Conservation (phyloP, 768 basidiomycete species). For the Pholiota conissans region DNA sequence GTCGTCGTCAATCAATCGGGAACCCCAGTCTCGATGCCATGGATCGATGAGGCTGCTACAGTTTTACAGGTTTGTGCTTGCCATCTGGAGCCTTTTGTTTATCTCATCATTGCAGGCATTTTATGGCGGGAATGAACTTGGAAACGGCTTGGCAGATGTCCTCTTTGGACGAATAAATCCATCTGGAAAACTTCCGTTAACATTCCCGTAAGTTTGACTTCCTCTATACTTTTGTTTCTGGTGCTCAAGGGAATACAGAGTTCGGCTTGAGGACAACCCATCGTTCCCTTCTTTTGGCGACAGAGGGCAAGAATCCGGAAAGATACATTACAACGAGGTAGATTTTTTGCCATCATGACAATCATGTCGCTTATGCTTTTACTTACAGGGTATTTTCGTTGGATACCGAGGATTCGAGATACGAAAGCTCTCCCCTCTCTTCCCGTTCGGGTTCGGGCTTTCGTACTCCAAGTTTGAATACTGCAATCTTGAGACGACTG, state of each 20-base stretch:
- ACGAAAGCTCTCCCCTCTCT: conserved; percentile 42
- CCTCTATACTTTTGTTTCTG: background rate
- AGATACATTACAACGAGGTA: conserved; percentile 48
- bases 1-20: conserved; percentile 60
- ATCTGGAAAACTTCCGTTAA: conserved; percentile 54
- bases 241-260: conserved; percentile 23
- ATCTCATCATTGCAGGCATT: conserved; percentile 35
- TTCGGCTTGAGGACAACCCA: conserved; percentile 52
- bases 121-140: conserved; percentile 56
- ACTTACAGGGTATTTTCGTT: conserved; percentile 44
- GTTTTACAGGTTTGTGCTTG: conserved; percentile 37
- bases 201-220: conserved; percentile 43
- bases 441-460: conserved; percentile 60
- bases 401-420: conserved; percentile 55
- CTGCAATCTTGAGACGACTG: conserved; percentile 35
- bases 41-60: conserved; percentile 39
- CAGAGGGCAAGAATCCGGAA: conserved; percentile 42
- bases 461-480: conserved; percentile 63
- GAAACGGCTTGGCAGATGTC: conserved; percentile 58
- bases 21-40: conserved; percentile 55
- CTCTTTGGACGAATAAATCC: conserved; percentile 63
- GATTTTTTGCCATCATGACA: background rate
- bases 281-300: conserved; percentile 45
- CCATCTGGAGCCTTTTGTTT: background rate
- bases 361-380: conserved; percentile 2